These are phyloP conservation scores for Aspergillus sparsus DNA, from an alignment of 495 filamentous ascomycete genomes.

Conservation along the genomic window DNA sequence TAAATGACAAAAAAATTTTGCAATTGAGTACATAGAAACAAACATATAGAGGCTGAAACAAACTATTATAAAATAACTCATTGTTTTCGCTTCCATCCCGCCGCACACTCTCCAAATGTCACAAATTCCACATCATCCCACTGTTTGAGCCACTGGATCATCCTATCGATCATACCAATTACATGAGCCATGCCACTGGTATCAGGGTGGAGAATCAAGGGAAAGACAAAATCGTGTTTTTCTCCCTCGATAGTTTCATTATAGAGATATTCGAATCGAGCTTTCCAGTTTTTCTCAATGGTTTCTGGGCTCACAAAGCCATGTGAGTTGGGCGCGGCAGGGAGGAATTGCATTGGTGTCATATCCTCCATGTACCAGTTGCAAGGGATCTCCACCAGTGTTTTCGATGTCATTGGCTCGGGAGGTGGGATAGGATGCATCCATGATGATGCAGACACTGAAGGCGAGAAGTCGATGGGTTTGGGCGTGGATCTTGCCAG, in stretches of 20 bases:
- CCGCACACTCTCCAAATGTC: conserved; percentile 19
- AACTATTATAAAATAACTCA: too few species aligned
- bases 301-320: conserved; percentile 48
- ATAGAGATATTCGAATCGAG: conserved; percentile 38
- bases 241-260: conserved; percentile 24
- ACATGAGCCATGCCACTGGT: conserved; percentile 56
- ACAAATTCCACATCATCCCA: conserved; percentile 44
- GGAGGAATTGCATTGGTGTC: conserved; percentile 50
- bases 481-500: conserved; percentile 36
- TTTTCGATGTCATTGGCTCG: conserved; percentile 19
- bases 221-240: conserved; percentile 31
- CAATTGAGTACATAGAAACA: too few species aligned
- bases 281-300: conserved; percentile 52
- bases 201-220: conserved; percentile 52
- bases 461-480: conserved; percentile 44
- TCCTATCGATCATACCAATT: conserved; percentile 51
- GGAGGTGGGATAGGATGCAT: conserved; percentile 48
- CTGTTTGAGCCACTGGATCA: conserved; percentile 47
- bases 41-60: too few species aligned
- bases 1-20: too few species aligned
- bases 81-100: conserved; percentile 7
- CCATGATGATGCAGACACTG: conserved; percentile 43
- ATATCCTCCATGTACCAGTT: conserved; percentile 53
- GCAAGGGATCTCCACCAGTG: conserved; percentile 47
- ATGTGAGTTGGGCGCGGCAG: conserved; percentile 44